These are phyloP conservation scores for Allantophomopsis lycopodina DNA, from an alignment of 2,329 filamentous ascomycete species.

Conservation along the genomic window DNA sequence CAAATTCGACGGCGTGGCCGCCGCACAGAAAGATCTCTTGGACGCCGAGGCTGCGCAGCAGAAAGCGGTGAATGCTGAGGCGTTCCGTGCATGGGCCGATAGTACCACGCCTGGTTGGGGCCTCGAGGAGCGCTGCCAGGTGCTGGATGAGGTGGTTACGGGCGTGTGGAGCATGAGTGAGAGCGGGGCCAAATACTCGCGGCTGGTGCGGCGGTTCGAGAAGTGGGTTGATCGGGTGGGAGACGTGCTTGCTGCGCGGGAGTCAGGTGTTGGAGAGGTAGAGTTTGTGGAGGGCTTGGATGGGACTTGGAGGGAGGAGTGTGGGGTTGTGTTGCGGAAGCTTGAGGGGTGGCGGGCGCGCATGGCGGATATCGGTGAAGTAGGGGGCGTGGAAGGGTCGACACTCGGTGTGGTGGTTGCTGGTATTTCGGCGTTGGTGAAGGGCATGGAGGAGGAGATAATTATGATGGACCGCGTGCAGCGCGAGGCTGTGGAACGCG, in stretches of 20 bases:
- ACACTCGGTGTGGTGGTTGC: background rate
- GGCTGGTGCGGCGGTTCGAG: conserved; percentile 43
- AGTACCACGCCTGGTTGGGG: conserved; percentile 17
- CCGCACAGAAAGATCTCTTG: conserved; percentile 26
- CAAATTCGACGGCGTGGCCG: conserved; percentile 25
- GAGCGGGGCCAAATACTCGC: conserved; percentile 38
- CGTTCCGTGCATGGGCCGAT: conserved; percentile 36
- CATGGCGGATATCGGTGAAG: conserved; percentile 25
- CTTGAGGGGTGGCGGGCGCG: conserved; percentile 39
- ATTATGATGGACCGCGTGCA: conserved; percentile 44
- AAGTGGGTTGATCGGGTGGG: conserved; percentile 36
- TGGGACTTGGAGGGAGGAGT: conserved; percentile 43
- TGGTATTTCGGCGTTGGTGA: background rate
- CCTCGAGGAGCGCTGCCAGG: conserved; percentile 42
- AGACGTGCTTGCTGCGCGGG: conserved; percentile 30
- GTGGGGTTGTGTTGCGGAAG: conserved; percentile 33
- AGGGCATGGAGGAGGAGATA: background rate
- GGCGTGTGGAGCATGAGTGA: conserved; percentile 45
- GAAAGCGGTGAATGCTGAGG: conserved; percentile 33
- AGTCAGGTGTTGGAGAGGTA: conserved; percentile 12
- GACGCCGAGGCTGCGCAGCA: conserved; percentile 28
- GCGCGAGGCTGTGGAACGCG: conserved; percentile 36
- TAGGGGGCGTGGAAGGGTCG: conserved; percentile 14
- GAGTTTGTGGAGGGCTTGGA: conserved; percentile 21
- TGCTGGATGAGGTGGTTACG: conserved; percentile 39